phyloP scores from a whole-genome alignment of 2,329 filamentous ascomycete genomes.

The Exophiala xenobiotica region DNA sequence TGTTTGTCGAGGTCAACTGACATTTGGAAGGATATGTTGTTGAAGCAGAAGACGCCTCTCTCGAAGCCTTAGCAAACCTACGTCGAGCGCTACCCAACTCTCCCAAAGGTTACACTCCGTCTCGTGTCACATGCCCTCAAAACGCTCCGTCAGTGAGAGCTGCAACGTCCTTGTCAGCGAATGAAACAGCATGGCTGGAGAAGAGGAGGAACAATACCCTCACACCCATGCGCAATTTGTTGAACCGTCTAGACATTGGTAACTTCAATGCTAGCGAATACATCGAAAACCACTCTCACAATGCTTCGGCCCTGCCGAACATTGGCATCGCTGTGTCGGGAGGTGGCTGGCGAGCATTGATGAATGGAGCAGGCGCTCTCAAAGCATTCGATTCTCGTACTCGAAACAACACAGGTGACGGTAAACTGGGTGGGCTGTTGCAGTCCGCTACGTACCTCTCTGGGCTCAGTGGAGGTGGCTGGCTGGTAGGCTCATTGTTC shows the following conservation, averaged over 20 bases:
- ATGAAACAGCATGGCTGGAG: conserved; percentile 73
- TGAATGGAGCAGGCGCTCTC: conserved; percentile 77
- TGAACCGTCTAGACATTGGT: conserved; percentile 70
- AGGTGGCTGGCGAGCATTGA: conserved; percentile 81
- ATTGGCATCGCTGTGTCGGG: conserved; percentile 78
- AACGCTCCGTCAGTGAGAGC: conserved; percentile 67
- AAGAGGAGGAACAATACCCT: conserved; percentile 71
- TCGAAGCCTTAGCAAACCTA: conserved; percentile 10
- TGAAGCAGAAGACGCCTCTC: conserved; percentile 10
- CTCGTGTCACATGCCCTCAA: conserved; percentile 65
- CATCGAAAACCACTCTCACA: conserved; percentile 59
- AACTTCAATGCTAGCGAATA: conserved; percentile 75
- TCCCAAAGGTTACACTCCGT: conserved; percentile 70
- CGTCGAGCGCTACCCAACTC: conserved; percentile 53
- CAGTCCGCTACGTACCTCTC: conserved; percentile 79
- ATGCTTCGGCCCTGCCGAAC: conserved; percentile 61
- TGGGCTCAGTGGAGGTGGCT: conserved; percentile 78
- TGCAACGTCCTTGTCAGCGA: conserved; percentile 61
- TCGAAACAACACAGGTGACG: conserved; percentile 56
- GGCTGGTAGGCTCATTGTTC: conserved; percentile 80
- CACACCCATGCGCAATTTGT: conserved; percentile 70
- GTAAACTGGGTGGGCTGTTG: conserved; percentile 75
- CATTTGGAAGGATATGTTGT: conserved; percentile 14
- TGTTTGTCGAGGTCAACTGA: neutral
- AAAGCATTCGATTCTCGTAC: conserved; percentile 78